phyloP scores from a whole-genome alignment of 2,329 filamentous ascomycete species.

The Penicillium polonicum region DNA sequence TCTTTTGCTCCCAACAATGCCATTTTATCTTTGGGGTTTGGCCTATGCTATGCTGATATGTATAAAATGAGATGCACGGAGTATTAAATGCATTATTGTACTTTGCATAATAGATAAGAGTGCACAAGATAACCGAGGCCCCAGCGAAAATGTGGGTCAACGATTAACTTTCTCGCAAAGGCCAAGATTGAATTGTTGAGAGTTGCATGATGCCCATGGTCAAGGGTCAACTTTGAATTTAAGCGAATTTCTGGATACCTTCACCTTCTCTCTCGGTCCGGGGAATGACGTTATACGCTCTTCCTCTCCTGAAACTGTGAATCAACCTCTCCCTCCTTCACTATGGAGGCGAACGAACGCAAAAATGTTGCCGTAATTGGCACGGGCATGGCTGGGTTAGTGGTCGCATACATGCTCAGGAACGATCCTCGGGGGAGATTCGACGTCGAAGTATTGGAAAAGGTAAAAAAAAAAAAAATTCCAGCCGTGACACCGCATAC shows the following conservation, averaged over 20 bases:
- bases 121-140: background rate
- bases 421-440: constrained; percentile 43
- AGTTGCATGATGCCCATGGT: background rate
- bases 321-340: background rate
- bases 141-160: background rate
- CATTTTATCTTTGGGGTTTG: too few relatives aligned
- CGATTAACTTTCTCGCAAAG: background rate
- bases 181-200: background rate
- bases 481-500: background rate
- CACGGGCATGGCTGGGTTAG: constrained; percentile 51
- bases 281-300: background rate
- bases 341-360: background rate
- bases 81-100: background rate
- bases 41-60: too few relatives aligned
- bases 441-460: constrained; percentile 48
- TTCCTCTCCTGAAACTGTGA: background rate
- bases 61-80: too few relatives aligned
- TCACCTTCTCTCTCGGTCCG: background rate
- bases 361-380: constrained; percentile 47
- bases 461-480: constrained; percentile 34
- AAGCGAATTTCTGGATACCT: background rate
- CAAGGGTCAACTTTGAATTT: background rate
- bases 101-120: background rate
- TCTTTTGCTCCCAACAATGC: too few relatives aligned
- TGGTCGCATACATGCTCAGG: constrained; percentile 47